Base-by-base conservation (phyloP, 1,284 basidiomycete genomes). In the Papiliotrema flavescens region DNA sequence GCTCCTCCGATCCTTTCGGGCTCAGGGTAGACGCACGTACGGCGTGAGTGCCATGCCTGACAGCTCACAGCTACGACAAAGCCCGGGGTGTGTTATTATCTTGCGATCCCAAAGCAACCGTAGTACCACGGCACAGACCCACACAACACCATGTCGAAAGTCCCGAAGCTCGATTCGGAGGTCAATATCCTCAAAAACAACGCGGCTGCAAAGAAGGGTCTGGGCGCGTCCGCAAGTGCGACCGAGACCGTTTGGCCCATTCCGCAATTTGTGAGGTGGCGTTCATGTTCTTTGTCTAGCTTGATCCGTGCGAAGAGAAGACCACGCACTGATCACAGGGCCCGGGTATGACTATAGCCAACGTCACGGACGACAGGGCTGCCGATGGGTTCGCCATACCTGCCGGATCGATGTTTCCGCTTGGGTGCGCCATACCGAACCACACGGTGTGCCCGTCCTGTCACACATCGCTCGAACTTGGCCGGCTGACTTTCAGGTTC, bases 141-240 rank as follows among this genome's bases (percentile, higher is more conserved):
- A 7, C 41, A 5, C 5, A 11, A 32, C 28, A 32, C 6, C 11
- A 32, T 32, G 28, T 32, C 28, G 28, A 32, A 32, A 42, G 46
- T 34, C 9, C 50, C 22, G 23, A 56, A 57, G 46, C 45, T 64
- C 14, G 47, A 64, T 7, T 67, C 67, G 14, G 62, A 71, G 54
- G 69, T 71, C 11, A 58, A 56, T 24, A 65, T 71, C 55, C 59
- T 71, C 54, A 62, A 64, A 39, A 69, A 64, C 39, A 65, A 65
- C 47, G 65, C 65, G 0, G 67, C 69, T 1, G 68, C 67, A 8
- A 64, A 68, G 56, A 64, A 61, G 47, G 67, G 67, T 40, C 57
- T 57, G 4, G 63, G 86, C 84, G 71, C 88, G 84, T 71, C 82
- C 85, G 3, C 82, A 80, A 61, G 85, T 79, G 74, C 78, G 83